Percentiles rank a stretch among this genome's conserved stretches.
These are phyloP conservation scores for Camellia granthamiana DNA, from an alignment of 148 eudicot species.

Conservation along the genomic window DNA sequence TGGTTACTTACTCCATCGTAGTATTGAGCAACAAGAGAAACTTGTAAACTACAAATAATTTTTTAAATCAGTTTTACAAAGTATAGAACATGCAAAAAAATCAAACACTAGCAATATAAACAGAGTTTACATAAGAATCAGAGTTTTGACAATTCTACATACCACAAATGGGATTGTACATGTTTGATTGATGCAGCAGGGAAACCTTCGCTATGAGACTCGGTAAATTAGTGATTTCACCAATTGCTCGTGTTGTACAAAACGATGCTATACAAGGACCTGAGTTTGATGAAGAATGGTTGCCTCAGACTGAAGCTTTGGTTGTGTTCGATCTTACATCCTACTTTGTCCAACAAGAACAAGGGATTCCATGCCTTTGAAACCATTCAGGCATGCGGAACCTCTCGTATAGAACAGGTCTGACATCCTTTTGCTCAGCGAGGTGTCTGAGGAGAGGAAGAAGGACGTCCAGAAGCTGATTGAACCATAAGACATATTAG, in stretches of 20 bases:
- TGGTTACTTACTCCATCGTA: not conserved
- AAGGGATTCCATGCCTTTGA: slow-evolving; percentile 84
- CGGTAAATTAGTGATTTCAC: slow-evolving; percentile 16
- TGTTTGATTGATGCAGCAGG: slow-evolving; percentile 11
- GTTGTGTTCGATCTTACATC: not conserved
- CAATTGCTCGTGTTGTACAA: slow-evolving; percentile 14
- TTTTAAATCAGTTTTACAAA: slow-evolving; percentile 22
- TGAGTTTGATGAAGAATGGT: slow-evolving; percentile 21
- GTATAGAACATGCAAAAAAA: slow-evolving; percentile 24
- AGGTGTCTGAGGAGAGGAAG: slow-evolving; percentile 84
- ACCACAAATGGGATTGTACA: not conserved
- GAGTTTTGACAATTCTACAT: slow-evolving; percentile 28
- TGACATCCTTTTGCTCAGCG: slow-evolving; percentile 62
- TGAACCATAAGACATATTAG: not conserved
- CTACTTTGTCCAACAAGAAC: slow-evolving; percentile 42
- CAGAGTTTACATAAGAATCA: slow-evolving; percentile 33
- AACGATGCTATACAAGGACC: slow-evolving; percentile 42
- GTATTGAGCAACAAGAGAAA: not conserved
- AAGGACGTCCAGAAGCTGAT: slow-evolving; percentile 79
- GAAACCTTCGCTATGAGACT: slow-evolving; percentile 15
- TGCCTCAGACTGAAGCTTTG: slow-evolving; percentile 27
- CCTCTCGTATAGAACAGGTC: slow-evolving; percentile 69
- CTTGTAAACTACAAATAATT: slow-evolving; percentile 14
- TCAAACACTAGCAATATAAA: slow-evolving; percentile 24
- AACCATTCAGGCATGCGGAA: slow-evolving; percentile 97